Evolutionary conservation across 2,329 filamentous ascomycete species (phyloP), one percentile per base, ranked within the genome.

Genomic region (Cryphonectria nitschkei): DNA sequence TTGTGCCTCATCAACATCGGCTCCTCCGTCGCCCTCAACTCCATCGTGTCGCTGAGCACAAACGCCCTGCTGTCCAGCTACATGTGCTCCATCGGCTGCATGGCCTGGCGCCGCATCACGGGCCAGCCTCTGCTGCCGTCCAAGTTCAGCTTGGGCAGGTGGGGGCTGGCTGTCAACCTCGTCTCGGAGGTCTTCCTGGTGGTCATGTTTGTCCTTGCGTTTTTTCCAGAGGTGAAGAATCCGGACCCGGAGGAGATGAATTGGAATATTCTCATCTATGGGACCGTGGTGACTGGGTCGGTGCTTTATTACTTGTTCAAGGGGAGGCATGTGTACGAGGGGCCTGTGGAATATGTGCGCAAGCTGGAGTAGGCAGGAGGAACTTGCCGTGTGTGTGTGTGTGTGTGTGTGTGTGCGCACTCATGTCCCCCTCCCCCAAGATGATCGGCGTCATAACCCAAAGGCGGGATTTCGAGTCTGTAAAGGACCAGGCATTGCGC

Each of bases 1-100:
- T 22, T 72, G 37, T 70, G 64, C 3, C 32, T 70, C 26, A 74
- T 74, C 46, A 74, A 74, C 56, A 50, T 70, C 9, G 67, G 66
- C 41, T 70, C 68, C 22, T 39, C 66, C 9, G 67, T 68, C 56
- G 73, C 73, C 3, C 72, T 75, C 65, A 74, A 75, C 65, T 71
- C 73, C 16, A 63, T 75, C 39, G 74, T 69, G 13, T 72, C 72
- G 22, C 65, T 75, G 19, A 65, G 66, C 13, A 68, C 70, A 16
- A 70, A 67, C n/a, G 74, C 73, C 22, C 65, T 74, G 29, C 46
- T 74, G 37, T 73, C 73, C 13, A 72, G 71, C 22, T 75, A 75
- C n/a, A 73, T 70, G 34, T 68, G 70, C n/a, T 73, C 72, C 3
- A 71, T 75, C 65, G 72, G 58, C 26, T 73, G 46, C 56, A 70